Conservation (phyloP, 2,329 filamentous ascomycete genomes). For the Calonectria leucothoes region DNA sequence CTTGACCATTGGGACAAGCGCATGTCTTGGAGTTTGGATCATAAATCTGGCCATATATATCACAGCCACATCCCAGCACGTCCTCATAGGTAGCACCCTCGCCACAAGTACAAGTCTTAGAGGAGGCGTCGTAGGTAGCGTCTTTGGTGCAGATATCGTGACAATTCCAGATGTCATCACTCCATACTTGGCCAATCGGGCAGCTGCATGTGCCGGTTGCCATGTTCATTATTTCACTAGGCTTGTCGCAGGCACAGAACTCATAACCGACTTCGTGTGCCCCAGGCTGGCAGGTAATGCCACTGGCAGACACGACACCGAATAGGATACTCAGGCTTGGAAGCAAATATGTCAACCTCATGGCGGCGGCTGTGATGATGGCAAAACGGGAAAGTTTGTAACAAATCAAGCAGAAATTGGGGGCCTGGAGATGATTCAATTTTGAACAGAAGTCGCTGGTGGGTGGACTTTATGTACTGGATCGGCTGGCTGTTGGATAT, state of each 20-base stretch:
- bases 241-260: no score
- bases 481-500: neutral
- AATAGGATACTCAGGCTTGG: constrained; percentile 28
- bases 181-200: neutral
- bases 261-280: no score
- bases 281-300: no score
- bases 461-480: neutral
- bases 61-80: neutral
- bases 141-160: no score
- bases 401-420: neutral
- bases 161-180: neutral
- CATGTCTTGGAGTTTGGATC: neutral
- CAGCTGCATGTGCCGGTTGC: no score
- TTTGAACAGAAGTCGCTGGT: neutral
- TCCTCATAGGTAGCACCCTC: neutral
- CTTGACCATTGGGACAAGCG: constrained; percentile 28
- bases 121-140: no score
- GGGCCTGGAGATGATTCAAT: neutral
- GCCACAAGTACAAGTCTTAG: neutral
- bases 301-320: no score
- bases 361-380: constrained; percentile 22
- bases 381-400: constrained; percentile 14
- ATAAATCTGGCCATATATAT: neutral
- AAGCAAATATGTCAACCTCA: constrained; percentile 32
- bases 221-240: no score